phyloP scores from a whole-genome alignment of 129 eudicot species.

The Silybum marianum region DNA sequence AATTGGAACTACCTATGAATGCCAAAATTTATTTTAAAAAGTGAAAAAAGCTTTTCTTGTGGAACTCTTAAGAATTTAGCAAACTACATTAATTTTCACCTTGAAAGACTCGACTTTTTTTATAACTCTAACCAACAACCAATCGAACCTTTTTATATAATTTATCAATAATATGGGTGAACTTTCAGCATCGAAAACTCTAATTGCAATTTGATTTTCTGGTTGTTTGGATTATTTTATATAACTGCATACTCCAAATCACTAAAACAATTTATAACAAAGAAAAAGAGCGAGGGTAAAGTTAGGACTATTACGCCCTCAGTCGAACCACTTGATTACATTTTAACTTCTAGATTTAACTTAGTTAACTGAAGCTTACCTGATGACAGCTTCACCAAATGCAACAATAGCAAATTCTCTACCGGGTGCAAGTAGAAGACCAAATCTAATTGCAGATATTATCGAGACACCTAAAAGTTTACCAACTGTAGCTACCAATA shows the following conservation, averaged over 20 bases:
- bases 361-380: constrained; percentile 38
- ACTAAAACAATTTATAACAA: neutral
- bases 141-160: too few relatives aligned
- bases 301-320: neutral
- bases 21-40: neutral
- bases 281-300: neutral
- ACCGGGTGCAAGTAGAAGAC: constrained; percentile 98
- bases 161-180: neutral
- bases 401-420: constrained; percentile 99
- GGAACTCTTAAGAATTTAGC: too few relatives aligned
- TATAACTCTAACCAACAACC: too few relatives aligned
- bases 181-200: neutral
- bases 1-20: neutral
- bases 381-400: constrained; percentile 99
- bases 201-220: neutral
- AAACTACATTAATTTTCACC: too few relatives aligned
- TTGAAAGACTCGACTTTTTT: too few relatives aligned
- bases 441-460: constrained; percentile 85
- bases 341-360: neutral
- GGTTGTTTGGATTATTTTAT: too few relatives aligned
- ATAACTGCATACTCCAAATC: neutral
- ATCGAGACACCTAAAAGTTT: constrained; percentile 79
- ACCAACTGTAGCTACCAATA: constrained; percentile 80
- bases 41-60: neutral
- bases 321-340: neutral